These are phyloP conservation scores for Termitomyces sp. DNA, from an alignment of 768 basidiomycete genomes.

Conservation along the genomic window DNA sequence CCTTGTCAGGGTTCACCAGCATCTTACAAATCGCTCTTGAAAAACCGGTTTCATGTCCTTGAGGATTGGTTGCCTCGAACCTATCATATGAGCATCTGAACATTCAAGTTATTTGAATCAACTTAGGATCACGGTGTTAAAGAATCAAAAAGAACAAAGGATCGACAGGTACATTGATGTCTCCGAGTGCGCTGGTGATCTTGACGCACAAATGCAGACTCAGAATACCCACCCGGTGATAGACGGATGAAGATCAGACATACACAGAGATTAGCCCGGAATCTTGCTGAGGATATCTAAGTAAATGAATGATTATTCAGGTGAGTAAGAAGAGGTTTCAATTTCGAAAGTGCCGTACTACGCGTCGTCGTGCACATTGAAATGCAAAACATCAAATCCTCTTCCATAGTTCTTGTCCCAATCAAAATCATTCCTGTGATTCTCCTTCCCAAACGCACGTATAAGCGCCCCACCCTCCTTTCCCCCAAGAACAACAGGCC, in stretches of 20 bases:
- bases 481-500: conserved; percentile 51
- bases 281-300: background rate
- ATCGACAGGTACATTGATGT: background rate
- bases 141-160: background rate
- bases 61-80: background rate
- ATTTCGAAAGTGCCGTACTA: background rate
- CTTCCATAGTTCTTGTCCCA: conserved; percentile 66
- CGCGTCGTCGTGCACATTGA: conserved; percentile 19
- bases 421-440: conserved; percentile 65
- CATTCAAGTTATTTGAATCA: background rate
- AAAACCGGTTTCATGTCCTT: background rate
- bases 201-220: background rate
- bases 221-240: background rate
- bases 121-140: background rate
- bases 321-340: background rate
- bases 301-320: background rate
- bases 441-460: conserved; percentile 71
- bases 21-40: background rate
- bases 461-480: conserved; percentile 51
- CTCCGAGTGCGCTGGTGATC: background rate
- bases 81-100: background rate
- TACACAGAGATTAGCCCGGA: background rate
- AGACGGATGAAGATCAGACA: background rate
- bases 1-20: background rate
- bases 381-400: conserved; percentile 72